Base-by-base conservation (phyloP, 148 eudicot species). In the Rhododendron ovatum region DNA sequence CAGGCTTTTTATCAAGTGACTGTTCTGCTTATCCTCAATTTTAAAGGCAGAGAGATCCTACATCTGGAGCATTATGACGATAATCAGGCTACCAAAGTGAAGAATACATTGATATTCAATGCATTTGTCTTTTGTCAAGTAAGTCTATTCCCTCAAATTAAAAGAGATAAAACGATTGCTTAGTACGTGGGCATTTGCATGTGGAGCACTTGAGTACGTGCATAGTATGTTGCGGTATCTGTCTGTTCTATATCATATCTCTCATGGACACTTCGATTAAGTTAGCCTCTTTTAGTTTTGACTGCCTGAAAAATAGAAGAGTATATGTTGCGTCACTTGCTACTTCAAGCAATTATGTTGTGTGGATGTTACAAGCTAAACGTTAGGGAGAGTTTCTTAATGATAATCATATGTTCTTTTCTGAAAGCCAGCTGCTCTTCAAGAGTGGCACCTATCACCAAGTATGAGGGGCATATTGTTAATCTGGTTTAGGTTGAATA, bases 41-140 rank as follows among this genome's bases (percentile, higher is more conserved):
- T 96, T 85, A 48, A 89, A 14, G 99, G 99, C 39, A 90, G 22
- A 84, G 74, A 87, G 67, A 88, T 96, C 79, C 91, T 94, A 69
- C 78, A 81, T 84, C 79, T 95, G 65, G 80, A 91, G 91, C 85
- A 89, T 88, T 88, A 91, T 0, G 6, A 78, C 14, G 3, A 12
- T 28, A 88, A 43, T 10, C 90, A 88, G 82, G 98, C 97, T 86
- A 89, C 71, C 83, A 88, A 82, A 93, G 92, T 90, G 89, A 96
- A 91, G 92, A 96, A 96, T 74, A 94, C 98, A 1, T 84, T 96
- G 86, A 94, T 96, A 80, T 96, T 96, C 92, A 96, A 96, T 84
- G 94, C 99, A 7, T 96, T 96, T 83, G 99, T 96, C 88, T 83
- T 96, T 78, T 93, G 94, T 86, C 99, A 96, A 95, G 99, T 96